Base-by-base conservation (phyloP, 495 filamentous ascomycete species). In the Aspergillus ostianus region DNA sequence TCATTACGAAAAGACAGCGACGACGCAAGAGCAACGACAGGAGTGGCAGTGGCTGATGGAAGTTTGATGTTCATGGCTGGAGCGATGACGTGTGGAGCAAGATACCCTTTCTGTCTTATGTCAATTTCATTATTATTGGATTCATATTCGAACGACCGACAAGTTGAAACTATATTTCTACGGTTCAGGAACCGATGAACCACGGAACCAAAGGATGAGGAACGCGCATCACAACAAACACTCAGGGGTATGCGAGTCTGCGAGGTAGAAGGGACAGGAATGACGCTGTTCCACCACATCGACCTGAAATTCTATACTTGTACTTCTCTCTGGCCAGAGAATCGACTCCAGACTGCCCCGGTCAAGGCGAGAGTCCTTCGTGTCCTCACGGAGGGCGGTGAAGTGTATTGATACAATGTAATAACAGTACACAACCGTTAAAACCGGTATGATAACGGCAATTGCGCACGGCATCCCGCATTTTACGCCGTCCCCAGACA, bases 41-140 rank as follows among this genome's bases (percentile, higher is more conserved):
- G 21, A 60, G 52, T 68, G 62, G 63, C 51, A 51, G 36, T 70
- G 68, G 68, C 36, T 70, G 21, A 13, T 62, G 51, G 66, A 57
- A 32, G 51, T 67, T 12, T 53, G 53, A 15, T 20, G 50, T 4
- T 47, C 53, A 18, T 32, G 36, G 36, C 36, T 27, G 15, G 8
- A 45, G 12, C 15, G 23, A 3, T 44, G 8, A 9, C 10, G 36
- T 56, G 21, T 26, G n/a, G 2, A 26, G 36, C 30, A 32, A 41
- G 36, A 41, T 41, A 49, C 47, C 47, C 47, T 20, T 49, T 47
- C 46, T 30, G 18, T 19, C 53, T 48, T 20, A 5, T 51, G n/a
- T 30, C 13, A n/a, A n/a, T 49, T 54, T 44, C 20, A 47, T 57
- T 36, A 18, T 27, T 51, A 8, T 50, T 49, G 55, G n/a, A n/a